Evolutionary conservation across 139 green algal genomes (phyloP).

Genomic region (Medakamo hakoo): DNA sequence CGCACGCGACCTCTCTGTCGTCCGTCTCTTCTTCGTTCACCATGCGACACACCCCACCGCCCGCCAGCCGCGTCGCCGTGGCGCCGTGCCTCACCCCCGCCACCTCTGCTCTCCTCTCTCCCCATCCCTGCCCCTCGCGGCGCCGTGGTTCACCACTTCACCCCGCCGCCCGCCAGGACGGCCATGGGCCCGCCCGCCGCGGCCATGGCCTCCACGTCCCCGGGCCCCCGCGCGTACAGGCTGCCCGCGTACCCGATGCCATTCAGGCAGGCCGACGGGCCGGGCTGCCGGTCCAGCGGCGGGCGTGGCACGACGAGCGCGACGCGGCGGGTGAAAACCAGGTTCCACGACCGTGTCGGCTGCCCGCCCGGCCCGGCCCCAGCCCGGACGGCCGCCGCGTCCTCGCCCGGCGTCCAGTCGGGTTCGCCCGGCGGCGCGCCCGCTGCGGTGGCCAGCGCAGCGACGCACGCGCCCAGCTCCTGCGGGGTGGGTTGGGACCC

Average conservation of each 20-base stretch:
- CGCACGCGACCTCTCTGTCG: too few relatives aligned
- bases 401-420: not conserved
- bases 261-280: slow-evolving; percentile 40
- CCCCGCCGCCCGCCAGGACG: slow-evolving; percentile 32
- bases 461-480: not conserved
- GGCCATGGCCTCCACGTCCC: too few relatives aligned
- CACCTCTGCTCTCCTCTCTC: too few relatives aligned
- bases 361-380: not conserved
- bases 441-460: not conserved
- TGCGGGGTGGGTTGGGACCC: not conserved
- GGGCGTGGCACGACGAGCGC: slow-evolving; percentile 37
- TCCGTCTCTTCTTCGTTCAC: too few relatives aligned
- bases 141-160: too few relatives aligned
- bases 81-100: too few relatives aligned
- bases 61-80: too few relatives aligned
- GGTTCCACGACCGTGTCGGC: slow-evolving; percentile 24
- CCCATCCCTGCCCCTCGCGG: too few relatives aligned
- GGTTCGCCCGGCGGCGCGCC: not conserved
- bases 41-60: too few relatives aligned
- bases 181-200: too few relatives aligned
- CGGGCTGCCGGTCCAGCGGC: slow-evolving; percentile 23
- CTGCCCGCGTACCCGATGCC: slow-evolving; percentile 59
- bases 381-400: not conserved
- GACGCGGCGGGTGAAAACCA: slow-evolving; percentile 23
- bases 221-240: too few relatives aligned